Conservation (phyloP, 1,284 basidiomycete genomes). For the Crucibulum parvulum region DNA sequence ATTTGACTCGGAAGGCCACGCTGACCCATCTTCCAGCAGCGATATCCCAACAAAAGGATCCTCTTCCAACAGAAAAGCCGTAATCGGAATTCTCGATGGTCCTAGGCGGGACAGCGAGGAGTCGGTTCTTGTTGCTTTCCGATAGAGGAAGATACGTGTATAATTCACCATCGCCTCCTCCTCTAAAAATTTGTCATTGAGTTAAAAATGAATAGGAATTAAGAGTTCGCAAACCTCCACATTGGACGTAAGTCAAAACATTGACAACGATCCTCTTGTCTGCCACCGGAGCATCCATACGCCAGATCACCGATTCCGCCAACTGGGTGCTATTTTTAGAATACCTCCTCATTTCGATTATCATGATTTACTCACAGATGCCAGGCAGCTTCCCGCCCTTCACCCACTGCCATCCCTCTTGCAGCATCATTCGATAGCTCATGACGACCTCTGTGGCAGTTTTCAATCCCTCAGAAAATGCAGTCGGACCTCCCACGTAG, state of each 20-base stretch:
- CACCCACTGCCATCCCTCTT: slow-evolving; percentile 61
- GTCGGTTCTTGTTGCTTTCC: slow-evolving; percentile 44
- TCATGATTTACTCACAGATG: slow-evolving; percentile 51
- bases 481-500: slow-evolving; percentile 56
- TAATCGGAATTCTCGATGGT: slow-evolving; percentile 61
- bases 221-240: slow-evolving; percentile 58
- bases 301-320: slow-evolving; percentile 62
- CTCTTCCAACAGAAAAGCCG: slow-evolving; percentile 67
- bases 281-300: slow-evolving; percentile 66
- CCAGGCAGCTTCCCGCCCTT: slow-evolving; percentile 74
- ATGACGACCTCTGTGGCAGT: slow-evolving; percentile 56
- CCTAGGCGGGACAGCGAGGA: slow-evolving; percentile 55
- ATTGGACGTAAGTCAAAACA: slow-evolving; percentile 69
- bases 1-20: slow-evolving; percentile 65
- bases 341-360: not conserved
- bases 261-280: slow-evolving; percentile 58
- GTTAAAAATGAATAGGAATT: not conserved
- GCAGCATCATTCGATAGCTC: slow-evolving; percentile 65
- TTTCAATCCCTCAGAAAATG: slow-evolving; percentile 42
- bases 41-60: slow-evolving; percentile 50
- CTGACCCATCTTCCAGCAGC: slow-evolving; percentile 61
- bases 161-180: slow-evolving; percentile 55
- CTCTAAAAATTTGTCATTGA: slow-evolving; percentile 21
- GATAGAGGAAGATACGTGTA: slow-evolving; percentile 65
- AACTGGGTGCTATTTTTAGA: slow-evolving; percentile 36